Evolutionary conservation across 768 basidiomycete species (phyloP).

Genomic region (Naematelia aurantialba): DNA sequence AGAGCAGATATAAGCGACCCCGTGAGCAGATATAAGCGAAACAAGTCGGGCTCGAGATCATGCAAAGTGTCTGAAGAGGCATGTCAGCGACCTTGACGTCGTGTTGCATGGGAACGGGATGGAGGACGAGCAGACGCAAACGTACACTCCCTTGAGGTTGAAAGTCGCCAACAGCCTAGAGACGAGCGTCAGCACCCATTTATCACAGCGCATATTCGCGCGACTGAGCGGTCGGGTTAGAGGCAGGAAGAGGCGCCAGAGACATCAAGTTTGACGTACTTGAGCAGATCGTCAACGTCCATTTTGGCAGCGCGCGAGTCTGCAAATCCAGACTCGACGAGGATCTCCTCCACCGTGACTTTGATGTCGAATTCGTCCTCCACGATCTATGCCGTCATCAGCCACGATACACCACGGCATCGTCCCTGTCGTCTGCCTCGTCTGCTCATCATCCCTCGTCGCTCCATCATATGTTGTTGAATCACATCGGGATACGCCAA

Average conservation of each 20-base stretch:
- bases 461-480: too few relatives aligned
- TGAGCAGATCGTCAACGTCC: conserved; percentile 84
- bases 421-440: neutral
- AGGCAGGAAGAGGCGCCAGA: neutral
- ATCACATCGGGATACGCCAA: too few relatives aligned
- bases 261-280: too few relatives aligned
- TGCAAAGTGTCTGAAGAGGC: conserved; percentile 2
- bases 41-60: neutral
- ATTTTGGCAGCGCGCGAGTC: conserved; percentile 86
- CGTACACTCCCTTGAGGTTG: conserved; percentile 48
- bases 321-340: conserved; percentile 66
- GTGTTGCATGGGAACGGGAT: neutral
- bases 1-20: too few relatives aligned
- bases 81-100: too few relatives aligned
- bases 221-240: too few relatives aligned
- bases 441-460: too few relatives aligned
- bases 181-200: neutral
- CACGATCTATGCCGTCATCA: conserved; percentile 57
- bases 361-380: conserved; percentile 70
- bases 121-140: neutral
- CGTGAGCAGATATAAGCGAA: too few relatives aligned
- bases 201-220: neutral
- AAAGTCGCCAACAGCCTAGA: conserved; percentile 44
- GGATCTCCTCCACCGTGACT: conserved; percentile 65
- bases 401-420: neutral